phyloP scores from a whole-genome alignment of 306 rosid genomes.

The Glycine tomentella region DNA sequence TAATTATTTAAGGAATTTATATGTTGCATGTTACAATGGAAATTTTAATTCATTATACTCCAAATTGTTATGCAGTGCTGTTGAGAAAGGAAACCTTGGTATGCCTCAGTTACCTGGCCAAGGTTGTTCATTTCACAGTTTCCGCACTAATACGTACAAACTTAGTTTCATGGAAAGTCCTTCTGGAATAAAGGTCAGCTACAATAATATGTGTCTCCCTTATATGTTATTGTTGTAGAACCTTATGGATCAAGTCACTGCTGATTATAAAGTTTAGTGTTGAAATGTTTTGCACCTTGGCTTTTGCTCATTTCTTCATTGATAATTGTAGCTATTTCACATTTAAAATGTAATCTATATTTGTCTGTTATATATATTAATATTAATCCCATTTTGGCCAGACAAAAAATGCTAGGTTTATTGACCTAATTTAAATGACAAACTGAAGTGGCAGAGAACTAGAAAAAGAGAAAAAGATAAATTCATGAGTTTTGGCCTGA shows the following conservation, averaged over 20 bases:
- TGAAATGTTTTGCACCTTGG: constrained; percentile 13
- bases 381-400: not conserved
- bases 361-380: not conserved
- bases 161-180: too few species aligned
- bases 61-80: too few species aligned
- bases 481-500: not conserved
- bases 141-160: too few species aligned
- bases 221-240: too few species aligned
- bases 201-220: too few species aligned
- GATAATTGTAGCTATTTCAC: constrained; percentile 2
- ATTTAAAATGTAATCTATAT: not conserved
- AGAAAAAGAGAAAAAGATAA: constrained; percentile 1
- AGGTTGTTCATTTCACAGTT: too few species aligned
- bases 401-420: constrained; percentile 18
- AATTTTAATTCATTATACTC: too few species aligned
- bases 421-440: constrained; percentile 19
- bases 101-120: too few species aligned
- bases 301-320: constrained; percentile 17
- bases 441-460: constrained; percentile 4
- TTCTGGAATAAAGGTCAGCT: too few species aligned
- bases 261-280: constrained; percentile 24
- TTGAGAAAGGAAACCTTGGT: too few species aligned
- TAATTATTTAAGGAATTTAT: constrained; percentile 18
- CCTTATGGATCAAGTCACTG: not conserved
- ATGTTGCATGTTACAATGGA: too few species aligned